Base-by-base conservation (phyloP, 176 grass and related monocot genomes). In the Oryza glumipatula region DNA sequence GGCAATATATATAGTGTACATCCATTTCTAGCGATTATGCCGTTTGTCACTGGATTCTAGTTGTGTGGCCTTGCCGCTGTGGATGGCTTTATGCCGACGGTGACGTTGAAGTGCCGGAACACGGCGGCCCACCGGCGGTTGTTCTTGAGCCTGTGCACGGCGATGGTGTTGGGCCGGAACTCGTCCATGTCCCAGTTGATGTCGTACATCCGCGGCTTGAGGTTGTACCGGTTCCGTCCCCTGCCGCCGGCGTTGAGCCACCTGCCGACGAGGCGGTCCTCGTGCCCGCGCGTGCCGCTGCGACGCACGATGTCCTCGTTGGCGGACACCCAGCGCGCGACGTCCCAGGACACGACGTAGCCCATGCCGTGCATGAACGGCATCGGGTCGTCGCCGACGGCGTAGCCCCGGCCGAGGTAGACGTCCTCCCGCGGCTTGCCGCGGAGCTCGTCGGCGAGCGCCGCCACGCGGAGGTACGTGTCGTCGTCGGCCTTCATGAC, bases 361-460 rank as follows among this genome's bases (percentile, higher is more conserved):
- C 94, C 94, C 94, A 96, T 96, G 16, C 91, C 94, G 68, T 92
- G 92, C 94, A 96, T 96, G 94, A 91, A 96, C 45, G 78, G 78
- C 77, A 56, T 76, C 1, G 90, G 81, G 7, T 88, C 66, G 11
- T 76, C 85, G 52, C 85, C 84, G 67, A 93, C 86, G 41, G 77
- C 63, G 79, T 82, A 82, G 13, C 94, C 91, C 66, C 72, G 88
- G 51, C 94, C 91, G 32, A 88, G 84, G 91, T 91, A 96, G 4
- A 91, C 39, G 80, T 96, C 94, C 6, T 61, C 16, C 30, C 91
- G 80, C 0, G 94, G 91, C 74, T 45, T 78, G 0, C 7, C 6
- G 0, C 80, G 58, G 54, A 93, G 78, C 73, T 90, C 87, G 9
- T n/a, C 83, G 3, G 47, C 77, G 14, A 96, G 65, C 5, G 74